phyloP scores from a whole-genome alignment of 768 basidiomycete species.

The Mycena sanguinolenta region DNA sequence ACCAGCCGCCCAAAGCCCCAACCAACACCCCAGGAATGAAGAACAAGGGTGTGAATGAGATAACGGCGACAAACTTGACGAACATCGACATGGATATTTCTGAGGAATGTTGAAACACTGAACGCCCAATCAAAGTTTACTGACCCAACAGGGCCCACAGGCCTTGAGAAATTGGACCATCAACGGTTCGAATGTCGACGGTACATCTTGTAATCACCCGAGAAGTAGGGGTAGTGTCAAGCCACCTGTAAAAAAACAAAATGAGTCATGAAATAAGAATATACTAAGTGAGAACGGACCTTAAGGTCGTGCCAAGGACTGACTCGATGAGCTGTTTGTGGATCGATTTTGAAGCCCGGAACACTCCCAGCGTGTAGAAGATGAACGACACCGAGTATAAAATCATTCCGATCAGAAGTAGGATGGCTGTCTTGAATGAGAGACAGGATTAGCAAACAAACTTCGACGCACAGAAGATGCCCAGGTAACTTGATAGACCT shows the following conservation, averaged over 20 bases:
- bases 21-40: constrained; percentile 47
- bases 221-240: constrained; percentile 37
- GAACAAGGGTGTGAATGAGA: constrained; percentile 47
- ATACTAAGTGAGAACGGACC: constrained; percentile 42
- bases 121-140: constrained; percentile 35
- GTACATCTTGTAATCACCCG: constrained; percentile 65
- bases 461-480: constrained; percentile 25
- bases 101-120: constrained; percentile 43
- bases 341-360: constrained; percentile 57
- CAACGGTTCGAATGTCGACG: constrained; percentile 57
- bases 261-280: background rate
- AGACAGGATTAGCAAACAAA: background rate
- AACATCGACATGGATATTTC: constrained; percentile 41
- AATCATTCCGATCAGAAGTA: constrained; percentile 43
- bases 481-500: constrained; percentile 25
- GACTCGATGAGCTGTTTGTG: constrained; percentile 55
- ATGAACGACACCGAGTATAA: constrained; percentile 46
- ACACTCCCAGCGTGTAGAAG: constrained; percentile 51
- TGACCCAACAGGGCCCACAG: constrained; percentile 42
- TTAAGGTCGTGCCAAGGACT: constrained; percentile 60
- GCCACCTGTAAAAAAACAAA: constrained; percentile 42
- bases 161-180: constrained; percentile 50
- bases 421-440: constrained; percentile 24
- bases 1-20: constrained; percentile 47
- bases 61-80: constrained; percentile 47